Base-by-base conservation (phyloP, 106 monocot genomes). In the Amphibolis antarctica region DNA sequence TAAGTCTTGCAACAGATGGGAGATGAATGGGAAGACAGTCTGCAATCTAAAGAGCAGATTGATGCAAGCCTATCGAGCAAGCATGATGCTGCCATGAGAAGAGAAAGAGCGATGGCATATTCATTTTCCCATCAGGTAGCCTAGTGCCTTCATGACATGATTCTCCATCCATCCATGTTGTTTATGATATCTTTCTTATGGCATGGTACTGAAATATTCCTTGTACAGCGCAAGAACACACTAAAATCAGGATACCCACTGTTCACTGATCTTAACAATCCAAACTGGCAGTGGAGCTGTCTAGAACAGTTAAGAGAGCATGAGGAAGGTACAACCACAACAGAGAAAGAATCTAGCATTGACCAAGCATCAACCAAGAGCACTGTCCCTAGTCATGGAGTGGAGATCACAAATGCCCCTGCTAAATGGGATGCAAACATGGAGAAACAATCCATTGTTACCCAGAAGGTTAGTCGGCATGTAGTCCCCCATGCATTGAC, bases 221-320 rank as follows among this genome's bases (percentile, higher is more conserved):
- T n/a, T n/a, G n/a, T 55, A 54, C 73, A 89, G 90, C 84, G 83
- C 77, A 96, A 86, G 79, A 96, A 72, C 69, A 75, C 89, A 49
- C 84, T 89, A 25, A 90, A 76, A 55, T 78, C 80, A 1, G 78
- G 30, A 28, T 85, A 77, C 42, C 81, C 86, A 11, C 57, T 86
- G 72, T 96, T 96, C 53, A 86, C 85, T 28, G 89, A 96, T 51
- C 82, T 86, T 1, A 86, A 67, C 79, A 96, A 96, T 74, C 84
- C 80, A 1, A 86, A 96, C 9, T 96, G 96, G 96, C 86, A 89
- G 5, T 96, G 96, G 96, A 90, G 96, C 80, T 96, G 89, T 84
- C 26, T 96, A 19, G 96, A 96, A 46, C 96, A 84, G 25, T 85
- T 89, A 86, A 96, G 86, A 82, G 77, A 83, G 30, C 83, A 82